Conservation (phyloP, 2,329 filamentous ascomycete species). For the Cercospora janseana region DNA sequence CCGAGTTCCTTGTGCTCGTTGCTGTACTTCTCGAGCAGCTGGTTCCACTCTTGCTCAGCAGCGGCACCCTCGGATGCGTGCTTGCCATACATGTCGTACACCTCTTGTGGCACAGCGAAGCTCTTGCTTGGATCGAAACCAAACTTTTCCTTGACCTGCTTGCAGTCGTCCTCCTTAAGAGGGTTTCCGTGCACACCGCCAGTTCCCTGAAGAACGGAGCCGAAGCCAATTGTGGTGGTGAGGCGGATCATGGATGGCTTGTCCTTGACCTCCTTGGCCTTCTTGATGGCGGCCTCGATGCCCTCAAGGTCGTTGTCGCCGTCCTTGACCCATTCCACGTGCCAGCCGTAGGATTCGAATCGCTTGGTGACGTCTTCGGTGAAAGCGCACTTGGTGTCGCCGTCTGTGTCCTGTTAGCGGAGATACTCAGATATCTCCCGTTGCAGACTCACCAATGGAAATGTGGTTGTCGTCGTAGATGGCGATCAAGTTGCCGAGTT, state of each 20-base stretch:
- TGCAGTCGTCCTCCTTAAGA: conserved; percentile 89
- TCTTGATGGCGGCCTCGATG: conserved; percentile 85
- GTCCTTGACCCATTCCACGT: conserved; percentile 77
- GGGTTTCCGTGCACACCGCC: conserved; percentile 94
- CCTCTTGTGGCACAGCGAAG: conserved; percentile 90
- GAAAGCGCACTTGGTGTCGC: conserved; percentile 93
- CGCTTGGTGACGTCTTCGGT: conserved; percentile 94
- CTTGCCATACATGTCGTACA: conserved; percentile 88
- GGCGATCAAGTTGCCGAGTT: conserved; percentile 95
- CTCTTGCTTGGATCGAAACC: conserved; percentile 93
- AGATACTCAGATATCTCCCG: not conserved
- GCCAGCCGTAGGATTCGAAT: conserved; percentile 97
- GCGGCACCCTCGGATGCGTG: conserved; percentile 82
- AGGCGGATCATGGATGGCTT: conserved; percentile 98
- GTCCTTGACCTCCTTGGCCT: conserved; percentile 83
- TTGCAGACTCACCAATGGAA: conserved; percentile 60
- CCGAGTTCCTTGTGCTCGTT: conserved; percentile 74
- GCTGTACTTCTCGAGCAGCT: conserved; percentile 83
- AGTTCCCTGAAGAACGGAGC: conserved; percentile 88
- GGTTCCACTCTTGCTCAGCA: conserved; percentile 91
- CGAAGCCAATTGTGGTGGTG: conserved; percentile 94
- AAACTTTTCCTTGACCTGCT: conserved; percentile 90
- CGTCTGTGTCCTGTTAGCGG: conserved; percentile 56
- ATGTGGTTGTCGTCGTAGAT: conserved; percentile 99
- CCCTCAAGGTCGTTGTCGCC: conserved; percentile 83